Conservation (phyloP, 108 stramenopile species). For the Fragilariopsis cylindrus region DNA sequence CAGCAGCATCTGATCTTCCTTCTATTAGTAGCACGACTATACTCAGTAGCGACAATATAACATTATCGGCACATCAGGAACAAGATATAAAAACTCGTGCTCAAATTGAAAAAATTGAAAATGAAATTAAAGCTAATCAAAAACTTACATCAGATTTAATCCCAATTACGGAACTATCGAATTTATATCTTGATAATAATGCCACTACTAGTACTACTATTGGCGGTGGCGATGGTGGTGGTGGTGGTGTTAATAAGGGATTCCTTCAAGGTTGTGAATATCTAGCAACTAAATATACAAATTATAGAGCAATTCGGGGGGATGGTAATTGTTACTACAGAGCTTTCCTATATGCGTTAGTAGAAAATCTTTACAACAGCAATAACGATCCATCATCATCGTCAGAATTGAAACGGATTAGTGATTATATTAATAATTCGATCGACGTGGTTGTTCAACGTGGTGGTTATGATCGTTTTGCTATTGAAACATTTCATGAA, state of each 20-base stretch:
- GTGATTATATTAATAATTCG: slow-evolving; percentile 38
- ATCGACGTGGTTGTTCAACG: slow-evolving; percentile 21
- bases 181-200: slow-evolving; percentile 30
- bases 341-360: slow-evolving; percentile 81
- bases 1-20: no score
- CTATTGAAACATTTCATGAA: slow-evolving; percentile 78
- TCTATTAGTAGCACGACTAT: no score
- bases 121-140: slow-evolving; percentile 63
- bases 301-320: slow-evolving; percentile 78
- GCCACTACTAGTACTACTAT: slow-evolving; percentile 17
- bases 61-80: slow-evolving; percentile 11
- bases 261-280: slow-evolving; percentile 49
- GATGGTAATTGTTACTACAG: slow-evolving; percentile 97
- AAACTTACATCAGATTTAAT: slow-evolving; percentile 61
- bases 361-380: slow-evolving; percentile 55
- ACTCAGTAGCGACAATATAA: no score
- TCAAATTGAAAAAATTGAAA: slow-evolving; percentile 69
- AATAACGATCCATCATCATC: neutral
- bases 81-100: slow-evolving; percentile 49
- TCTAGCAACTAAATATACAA: slow-evolving; percentile 49
- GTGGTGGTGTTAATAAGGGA: no score
- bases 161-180: slow-evolving; percentile 39
- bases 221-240: neutral
- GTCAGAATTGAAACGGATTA: slow-evolving; percentile 14
- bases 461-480: slow-evolving; percentile 67